A percentile compares a stretch with the other conserved stretches of the same genome.
These are phyloP conservation scores for Penicillium parvum DNA, from an alignment of 495 filamentous ascomycete genomes.

Conservation along the genomic window DNA sequence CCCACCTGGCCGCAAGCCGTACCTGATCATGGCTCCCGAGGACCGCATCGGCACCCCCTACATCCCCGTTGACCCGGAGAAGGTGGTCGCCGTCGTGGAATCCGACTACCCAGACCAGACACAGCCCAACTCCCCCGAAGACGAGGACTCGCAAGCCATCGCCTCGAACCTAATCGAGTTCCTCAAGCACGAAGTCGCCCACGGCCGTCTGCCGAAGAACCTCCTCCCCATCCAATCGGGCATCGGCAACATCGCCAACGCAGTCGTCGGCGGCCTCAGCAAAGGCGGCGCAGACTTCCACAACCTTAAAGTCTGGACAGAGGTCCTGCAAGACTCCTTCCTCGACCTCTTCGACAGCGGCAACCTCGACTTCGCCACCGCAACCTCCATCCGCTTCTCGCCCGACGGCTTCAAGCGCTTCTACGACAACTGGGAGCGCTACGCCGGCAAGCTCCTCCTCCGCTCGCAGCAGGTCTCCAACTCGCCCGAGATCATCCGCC, in stretches of 20 bases:
- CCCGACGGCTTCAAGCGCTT: conserved; percentile 90
- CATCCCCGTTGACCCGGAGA: conserved; percentile 86
- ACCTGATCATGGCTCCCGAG: conserved; percentile 72
- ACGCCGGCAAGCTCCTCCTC: conserved; percentile 78
- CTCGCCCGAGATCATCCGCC: conserved; percentile 89
- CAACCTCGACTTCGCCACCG: conserved; percentile 85
- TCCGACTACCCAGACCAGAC: conserved; percentile 83
- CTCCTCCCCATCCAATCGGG: conserved; percentile 83
- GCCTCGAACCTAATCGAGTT: conserved; percentile 83
- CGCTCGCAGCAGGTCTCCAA: conserved; percentile 86
- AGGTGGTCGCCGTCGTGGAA: conserved; percentile 82
- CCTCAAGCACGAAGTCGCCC: conserved; percentile 72
- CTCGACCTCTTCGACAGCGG: conserved; percentile 90
- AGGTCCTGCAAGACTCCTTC: conserved; percentile 92
- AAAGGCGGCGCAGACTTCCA: conserved; percentile 73
- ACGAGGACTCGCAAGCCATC: conserved; percentile 67
- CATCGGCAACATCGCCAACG: conserved; percentile 94
- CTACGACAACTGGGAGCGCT: conserved; percentile 79
- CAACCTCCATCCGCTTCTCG: conserved; percentile 87
- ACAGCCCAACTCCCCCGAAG: conserved; percentile 68
- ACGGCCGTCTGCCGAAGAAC: conserved; percentile 71
- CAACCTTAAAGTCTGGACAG: conserved; percentile 89
- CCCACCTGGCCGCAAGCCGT: conserved; percentile 77
- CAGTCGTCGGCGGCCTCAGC: conserved; percentile 79
- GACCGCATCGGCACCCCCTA: conserved; percentile 80